Base-by-base conservation (phyloP, 345 rosid species). In the Raphanus raphanistrum region DNA sequence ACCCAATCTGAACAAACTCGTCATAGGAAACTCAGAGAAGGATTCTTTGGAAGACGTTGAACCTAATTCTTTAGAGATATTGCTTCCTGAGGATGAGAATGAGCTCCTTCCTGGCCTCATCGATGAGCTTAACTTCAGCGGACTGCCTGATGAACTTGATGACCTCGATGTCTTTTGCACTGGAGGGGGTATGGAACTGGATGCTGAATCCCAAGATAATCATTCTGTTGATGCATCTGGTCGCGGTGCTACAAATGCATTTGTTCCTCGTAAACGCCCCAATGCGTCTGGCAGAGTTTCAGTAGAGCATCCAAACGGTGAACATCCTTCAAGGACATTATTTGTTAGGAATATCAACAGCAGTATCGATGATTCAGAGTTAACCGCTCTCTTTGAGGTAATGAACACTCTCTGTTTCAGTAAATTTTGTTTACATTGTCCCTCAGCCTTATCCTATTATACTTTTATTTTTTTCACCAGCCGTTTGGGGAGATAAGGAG, bases 291-390 rank as follows among this genome's bases (percentile, higher is more conserved):
- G 89, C 66, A 79, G 90, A 15, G 88, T 92, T 77, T 90, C 87
- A 36, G 94, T 94, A 52, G 98, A 94, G 36, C 97, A 94, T 82
- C 98, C 98, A 26, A 89, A 86, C 65, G 98, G 97, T 35, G 98
- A 94, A 84, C 97, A 92, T 78, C 98, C 97, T 82, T 94, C 98
- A 12, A 86, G 98, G 81, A 94, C 98, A 25, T 73, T 94, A 62
- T 94, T 92, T 82, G 98, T 94, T 5, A 87, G 97, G 66, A 94
- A 94, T 78, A 94, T 94, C 68, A 94, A 94, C 82, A 94, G 98
- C 71, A 89, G 91, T 67, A 96, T 92, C n/a, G 98, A 94, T 68
- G 97, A 94, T 80, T 80, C 89, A 21, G 98, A 94, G 83, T 78
- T 94, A 79, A 85, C 75, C 66, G 80, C 98, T 66, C 93, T 94